Evolutionary conservation across 2,329 filamentous ascomycete genomes (phyloP), one percentile per base, ranked within the genome.

Genomic region (Fusarium phyllophilum): DNA sequence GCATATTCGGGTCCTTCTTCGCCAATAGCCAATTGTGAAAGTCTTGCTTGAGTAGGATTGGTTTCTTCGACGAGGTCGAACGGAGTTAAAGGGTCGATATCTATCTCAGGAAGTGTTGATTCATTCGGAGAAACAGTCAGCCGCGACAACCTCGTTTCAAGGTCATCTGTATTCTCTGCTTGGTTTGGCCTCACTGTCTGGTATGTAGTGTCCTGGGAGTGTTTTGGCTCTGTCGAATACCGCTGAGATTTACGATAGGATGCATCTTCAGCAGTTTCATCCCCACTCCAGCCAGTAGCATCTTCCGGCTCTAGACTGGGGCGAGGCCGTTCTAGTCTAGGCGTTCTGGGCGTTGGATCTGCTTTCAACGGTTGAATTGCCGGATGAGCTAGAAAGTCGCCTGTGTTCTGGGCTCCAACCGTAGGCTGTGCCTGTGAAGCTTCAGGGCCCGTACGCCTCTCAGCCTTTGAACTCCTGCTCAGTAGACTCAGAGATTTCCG

Each of bases 301-400:
- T 60, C 33, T 45, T 46, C 51, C 8, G 36, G 42, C 26, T 62
- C 46, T 49, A 73, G 29, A n/a, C 64, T 55, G 22, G 72, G 72
- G 20, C 66, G 67, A 8, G 64, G 73, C 17, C 59, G 60, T 36
- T 75, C 70, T 22, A 75, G n/a, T 17, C 56, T 56, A 36, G 73
- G 63, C 13, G 73, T 71, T 31, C 71, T 66, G 38, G 73, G 73
- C 31, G 51, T 39, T 26, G 62, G 39, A 24, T 66, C 57, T 45
- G 62, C 31, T 20, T 56, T 56, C 24, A 75, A 34, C 14, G 73
- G 73, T 22, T 69, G 59, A 39, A 75, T 38, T 24, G 73, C 73
- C 18, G 73, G 73, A 59, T 75, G 73, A n/a, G 55, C 63, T 36
- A 58, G 36, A 22, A 63, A 74, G 26, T 60, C 55, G 46, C 38